phyloP scores from a whole-genome alignment of 768 basidiomycete species.

The Kwoniella pini region DNA sequence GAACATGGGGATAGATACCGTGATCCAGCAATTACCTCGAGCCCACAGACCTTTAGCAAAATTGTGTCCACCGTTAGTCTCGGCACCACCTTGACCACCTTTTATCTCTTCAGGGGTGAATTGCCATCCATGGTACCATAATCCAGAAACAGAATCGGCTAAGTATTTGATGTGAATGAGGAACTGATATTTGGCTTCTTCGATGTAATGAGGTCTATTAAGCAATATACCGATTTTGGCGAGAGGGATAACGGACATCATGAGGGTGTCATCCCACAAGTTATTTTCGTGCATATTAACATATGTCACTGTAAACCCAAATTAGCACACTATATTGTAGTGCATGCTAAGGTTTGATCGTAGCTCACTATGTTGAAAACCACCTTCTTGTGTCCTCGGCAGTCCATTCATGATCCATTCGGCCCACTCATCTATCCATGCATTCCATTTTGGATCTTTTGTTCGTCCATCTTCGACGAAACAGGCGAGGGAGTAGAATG shows the following conservation, averaged over 20 bases:
- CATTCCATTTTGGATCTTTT: constrained; percentile 37
- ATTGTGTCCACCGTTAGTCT: constrained; percentile 39
- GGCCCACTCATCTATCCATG: constrained; percentile 51
- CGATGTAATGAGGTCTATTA: constrained; percentile 60
- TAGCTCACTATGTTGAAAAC: constrained; percentile 48
- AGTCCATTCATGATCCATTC: constrained; percentile 63
- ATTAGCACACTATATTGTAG: background rate
- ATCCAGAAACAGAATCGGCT: constrained; percentile 43
- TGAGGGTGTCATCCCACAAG: constrained; percentile 64
- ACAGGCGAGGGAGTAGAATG: constrained; percentile 54
- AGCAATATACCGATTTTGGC: constrained; percentile 63
- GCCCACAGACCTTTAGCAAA: constrained; percentile 60
- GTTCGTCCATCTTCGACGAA: constrained; percentile 35
- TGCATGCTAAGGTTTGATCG: no score
- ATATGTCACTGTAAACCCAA: constrained; percentile 48
- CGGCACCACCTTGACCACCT: constrained; percentile 5
- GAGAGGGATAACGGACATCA: constrained; percentile 63
- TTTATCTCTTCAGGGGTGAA: constrained; percentile 27
- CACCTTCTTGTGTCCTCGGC: constrained; percentile 52
- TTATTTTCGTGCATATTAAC: constrained; percentile 59
- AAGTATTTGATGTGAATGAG: constrained; percentile 57
- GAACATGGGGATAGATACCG: constrained; percentile 38
- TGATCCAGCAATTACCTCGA: constrained; percentile 61
- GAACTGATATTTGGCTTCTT: constrained; percentile 63
- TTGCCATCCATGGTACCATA: constrained; percentile 53